Base-by-base conservation (phyloP, 495 filamentous ascomycete species). In the Jackrogersella multiformis region DNA sequence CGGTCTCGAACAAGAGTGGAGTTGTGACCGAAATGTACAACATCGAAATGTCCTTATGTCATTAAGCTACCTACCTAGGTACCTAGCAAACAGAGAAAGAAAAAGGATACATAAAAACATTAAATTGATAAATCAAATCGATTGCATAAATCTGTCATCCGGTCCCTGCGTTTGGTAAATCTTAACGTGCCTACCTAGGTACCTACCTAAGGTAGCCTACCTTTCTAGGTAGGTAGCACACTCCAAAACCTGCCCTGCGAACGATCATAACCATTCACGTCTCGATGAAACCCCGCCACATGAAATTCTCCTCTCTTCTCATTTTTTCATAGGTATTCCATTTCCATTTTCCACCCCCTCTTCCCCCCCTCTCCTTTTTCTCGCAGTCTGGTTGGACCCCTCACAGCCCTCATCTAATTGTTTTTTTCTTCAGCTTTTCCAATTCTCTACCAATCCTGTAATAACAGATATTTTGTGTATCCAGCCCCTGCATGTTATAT, bases 251-350 rank as follows among this genome's bases (percentile, higher is more conserved):
- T 61, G 57, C 54, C 35, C 49, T 61, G 57, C 54, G 41, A 64
- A 56, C 61, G 44, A 69, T 36, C 55, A 57, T 38, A 20, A 69
- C 35, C 55, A 64, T 38, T 64, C 54, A 28, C 48, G 41, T 52
- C 60, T 64, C 46, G 35, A 61, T 69, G 66, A 65, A 65, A 72
- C 61, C 70, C 63, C 67, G 64, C 67, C 70, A 70, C 68, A 66
- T 44, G 66, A 61, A 59, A 56, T 55, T 48, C 51, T 44, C 32
- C 45, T 53, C 56, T 21, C 20, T 39, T 44, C 3, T 30, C 7
- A 30, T 42, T 34, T 21, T 38, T 52, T 44, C 15, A 39, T 61
- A n/a, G n/a, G n/a, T n/a, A n/a, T 36, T 16, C 4, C 24, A 41
- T 38, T 41, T 52, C 44, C 38, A 15, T 42, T 46, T 34, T 61